Evolutionary conservation across 1,284 basidiomycete species (phyloP).

Genomic region (Cystobasidium slooffiae): DNA sequence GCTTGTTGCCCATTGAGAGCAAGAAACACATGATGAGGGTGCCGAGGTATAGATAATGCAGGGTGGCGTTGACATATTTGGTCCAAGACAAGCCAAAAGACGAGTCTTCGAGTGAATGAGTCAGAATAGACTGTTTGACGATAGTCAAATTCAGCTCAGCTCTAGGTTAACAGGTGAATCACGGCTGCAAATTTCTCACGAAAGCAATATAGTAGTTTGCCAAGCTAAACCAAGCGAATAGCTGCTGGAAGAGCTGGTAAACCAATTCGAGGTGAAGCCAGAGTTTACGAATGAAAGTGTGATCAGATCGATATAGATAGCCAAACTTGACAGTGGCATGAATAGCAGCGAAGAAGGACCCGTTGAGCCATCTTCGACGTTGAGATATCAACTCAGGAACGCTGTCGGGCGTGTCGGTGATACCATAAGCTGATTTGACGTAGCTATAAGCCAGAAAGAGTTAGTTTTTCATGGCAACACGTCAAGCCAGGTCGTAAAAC

Average conservation of each 20-base stretch:
- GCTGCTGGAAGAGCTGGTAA: slow-evolving; percentile 85
- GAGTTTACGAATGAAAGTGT: slow-evolving; percentile 80
- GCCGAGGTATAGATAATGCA: slow-evolving; percentile 86
- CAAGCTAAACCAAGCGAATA: slow-evolving; percentile 69
- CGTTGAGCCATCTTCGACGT: slow-evolving; percentile 94
- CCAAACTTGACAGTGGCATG: slow-evolving; percentile 87
- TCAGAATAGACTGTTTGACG: slow-evolving; percentile 64
- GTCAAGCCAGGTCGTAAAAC: slow-evolving; percentile 5
- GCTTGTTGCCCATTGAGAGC: slow-evolving; percentile 85
- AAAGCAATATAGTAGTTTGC: slow-evolving; percentile 91
- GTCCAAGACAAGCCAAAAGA: slow-evolving; percentile 66
- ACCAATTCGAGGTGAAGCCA: slow-evolving; percentile 94
- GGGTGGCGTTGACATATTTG: slow-evolving; percentile 68
- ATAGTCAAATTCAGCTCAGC: background rate
- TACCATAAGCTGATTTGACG: slow-evolving; percentile 86
- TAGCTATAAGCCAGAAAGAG: slow-evolving; percentile 69
- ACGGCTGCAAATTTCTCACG: slow-evolving; percentile 54
- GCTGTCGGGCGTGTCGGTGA: slow-evolving; percentile 82
- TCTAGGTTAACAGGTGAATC: background rate
- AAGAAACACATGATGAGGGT: slow-evolving; percentile 88
- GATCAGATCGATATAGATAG: slow-evolving; percentile 85
- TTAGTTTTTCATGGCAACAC: slow-evolving; percentile 56
- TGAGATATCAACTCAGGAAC: slow-evolving; percentile 90
- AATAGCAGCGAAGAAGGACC: slow-evolving; percentile 63
- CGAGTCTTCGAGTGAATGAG: slow-evolving; percentile 69